These are phyloP conservation scores for Firmiana major DNA, from an alignment of 345 rosid species.

Conservation along the genomic window DNA sequence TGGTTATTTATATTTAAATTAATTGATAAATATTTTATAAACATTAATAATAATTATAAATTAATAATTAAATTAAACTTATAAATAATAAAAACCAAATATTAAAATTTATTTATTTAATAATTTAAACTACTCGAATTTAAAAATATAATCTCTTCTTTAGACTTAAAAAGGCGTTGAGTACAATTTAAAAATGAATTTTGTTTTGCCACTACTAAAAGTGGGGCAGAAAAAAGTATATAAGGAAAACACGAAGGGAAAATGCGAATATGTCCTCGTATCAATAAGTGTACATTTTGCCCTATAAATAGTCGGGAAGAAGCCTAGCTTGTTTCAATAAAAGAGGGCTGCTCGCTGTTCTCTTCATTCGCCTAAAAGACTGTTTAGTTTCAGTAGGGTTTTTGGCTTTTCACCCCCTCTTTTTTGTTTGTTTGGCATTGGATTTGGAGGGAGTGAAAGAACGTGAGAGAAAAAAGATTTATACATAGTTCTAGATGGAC, in stretches of 20 bases:
- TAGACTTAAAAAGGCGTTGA: too few species aligned
- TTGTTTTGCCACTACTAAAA: not conserved
- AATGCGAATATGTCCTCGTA: not conserved
- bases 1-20: too few species aligned
- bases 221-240: not conserved
- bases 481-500: slow-evolving; percentile 47
- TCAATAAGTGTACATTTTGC: not conserved
- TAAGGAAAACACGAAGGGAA: not conserved
- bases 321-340: slow-evolving; percentile 4
- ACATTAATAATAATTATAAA: too few species aligned
- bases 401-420: not conserved
- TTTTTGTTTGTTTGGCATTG: not conserved
- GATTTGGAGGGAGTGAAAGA: not conserved
- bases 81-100: too few species aligned
- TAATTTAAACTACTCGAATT: too few species aligned
- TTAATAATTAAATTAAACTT: too few species aligned
- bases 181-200: too few species aligned
- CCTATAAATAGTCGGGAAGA: slow-evolving; percentile 24
- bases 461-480: not conserved
- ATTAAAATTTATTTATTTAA: too few species aligned
- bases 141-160: too few species aligned
- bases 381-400: slow-evolving; percentile 16
- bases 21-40: too few species aligned
- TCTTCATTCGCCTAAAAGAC: not conserved
- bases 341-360: slow-evolving; percentile 10